Conservation (phyloP, 495 filamentous ascomycete species). For the Cercophora scortea region DNA sequence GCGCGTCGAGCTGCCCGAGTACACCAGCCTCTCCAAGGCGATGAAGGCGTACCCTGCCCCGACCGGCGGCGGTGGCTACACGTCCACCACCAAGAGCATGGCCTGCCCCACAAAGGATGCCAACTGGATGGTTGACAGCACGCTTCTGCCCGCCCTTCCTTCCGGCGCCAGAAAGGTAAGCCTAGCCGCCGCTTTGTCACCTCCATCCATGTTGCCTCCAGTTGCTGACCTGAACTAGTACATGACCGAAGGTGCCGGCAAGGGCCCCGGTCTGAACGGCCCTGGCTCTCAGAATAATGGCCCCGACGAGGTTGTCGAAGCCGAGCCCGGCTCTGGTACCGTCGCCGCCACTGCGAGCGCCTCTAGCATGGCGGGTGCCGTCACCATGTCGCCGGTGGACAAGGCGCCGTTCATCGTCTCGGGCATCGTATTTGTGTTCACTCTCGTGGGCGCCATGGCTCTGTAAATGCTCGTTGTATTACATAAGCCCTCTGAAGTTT, state of each 20-base stretch:
- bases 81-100: conserved; percentile 52
- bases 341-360: conserved; percentile 32
- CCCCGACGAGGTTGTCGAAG: conserved; percentile 36
- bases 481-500: too few relatives aligned
- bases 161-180: conserved; percentile 43
- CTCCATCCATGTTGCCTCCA: conserved; percentile 7
- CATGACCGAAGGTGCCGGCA: conserved; percentile 67
- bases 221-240: conserved; percentile 36
- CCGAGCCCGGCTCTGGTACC: conserved; percentile 51
- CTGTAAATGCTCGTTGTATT: conserved; percentile 33
- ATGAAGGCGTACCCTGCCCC: conserved; percentile 58
- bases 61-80: conserved; percentile 69
- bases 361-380: conserved; percentile 23
- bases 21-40: conserved; percentile 56
- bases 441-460: conserved; percentile 58
- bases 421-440: conserved; percentile 48
- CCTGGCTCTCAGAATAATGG: conserved; percentile 52
- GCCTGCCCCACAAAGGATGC: conserved; percentile 62
- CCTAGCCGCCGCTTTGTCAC: background rate
- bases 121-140: conserved; percentile 64
- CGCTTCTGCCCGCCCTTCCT: conserved; percentile 70
- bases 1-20: conserved; percentile 37
- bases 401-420: conserved; percentile 48
- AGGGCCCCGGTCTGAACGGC: conserved; percentile 63
- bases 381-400: conserved; percentile 37